Evolutionary conservation across 2,329 filamentous ascomycete genomes (phyloP).

Genomic region (Podosphaera fusca): DNA sequence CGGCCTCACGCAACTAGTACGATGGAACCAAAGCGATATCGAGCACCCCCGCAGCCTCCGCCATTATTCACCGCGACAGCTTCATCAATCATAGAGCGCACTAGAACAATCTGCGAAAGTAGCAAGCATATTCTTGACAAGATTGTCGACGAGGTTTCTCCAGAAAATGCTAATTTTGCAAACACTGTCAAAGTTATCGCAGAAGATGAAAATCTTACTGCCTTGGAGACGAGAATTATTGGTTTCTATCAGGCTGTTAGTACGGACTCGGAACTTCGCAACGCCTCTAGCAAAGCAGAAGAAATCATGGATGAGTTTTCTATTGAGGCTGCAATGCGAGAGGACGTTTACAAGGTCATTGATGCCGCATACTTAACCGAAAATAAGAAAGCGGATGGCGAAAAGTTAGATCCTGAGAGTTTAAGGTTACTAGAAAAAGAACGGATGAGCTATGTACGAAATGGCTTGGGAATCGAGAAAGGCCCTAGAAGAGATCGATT

Average conservation of each 20-base stretch:
- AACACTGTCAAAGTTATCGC: slow-evolving; percentile 42
- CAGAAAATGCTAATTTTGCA: slow-evolving; percentile 26
- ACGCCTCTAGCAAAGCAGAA: slow-evolving; percentile 56
- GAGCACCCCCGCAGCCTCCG: slow-evolving; percentile 53
- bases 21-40: slow-evolving; percentile 46
- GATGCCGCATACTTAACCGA: slow-evolving; percentile 32
- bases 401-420: slow-evolving; percentile 41
- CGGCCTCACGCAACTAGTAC: slow-evolving; percentile 23
- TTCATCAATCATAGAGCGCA: slow-evolving; percentile 41
- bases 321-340: slow-evolving; percentile 60
- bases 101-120: slow-evolving; percentile 38
- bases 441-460: slow-evolving; percentile 52
- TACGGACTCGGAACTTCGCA: slow-evolving; percentile 39
- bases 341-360: slow-evolving; percentile 52
- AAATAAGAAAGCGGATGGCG: slow-evolving; percentile 19
- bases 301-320: slow-evolving; percentile 53
- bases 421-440: slow-evolving; percentile 55
- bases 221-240: slow-evolving; percentile 39
- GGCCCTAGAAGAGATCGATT: slow-evolving; percentile 53
- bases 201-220: slow-evolving; percentile 43
- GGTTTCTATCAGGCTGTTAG: slow-evolving; percentile 67
- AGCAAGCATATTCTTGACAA: slow-evolving; percentile 4
- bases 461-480: slow-evolving; percentile 48
- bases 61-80: slow-evolving; percentile 57
- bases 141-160: slow-evolving; percentile 33